A percentile compares a stretch with the other conserved stretches of the same genome.
Evolutionary conservation across 2,329 filamentous ascomycete genomes (phyloP).

Genomic region (Epichloe sp.): DNA sequence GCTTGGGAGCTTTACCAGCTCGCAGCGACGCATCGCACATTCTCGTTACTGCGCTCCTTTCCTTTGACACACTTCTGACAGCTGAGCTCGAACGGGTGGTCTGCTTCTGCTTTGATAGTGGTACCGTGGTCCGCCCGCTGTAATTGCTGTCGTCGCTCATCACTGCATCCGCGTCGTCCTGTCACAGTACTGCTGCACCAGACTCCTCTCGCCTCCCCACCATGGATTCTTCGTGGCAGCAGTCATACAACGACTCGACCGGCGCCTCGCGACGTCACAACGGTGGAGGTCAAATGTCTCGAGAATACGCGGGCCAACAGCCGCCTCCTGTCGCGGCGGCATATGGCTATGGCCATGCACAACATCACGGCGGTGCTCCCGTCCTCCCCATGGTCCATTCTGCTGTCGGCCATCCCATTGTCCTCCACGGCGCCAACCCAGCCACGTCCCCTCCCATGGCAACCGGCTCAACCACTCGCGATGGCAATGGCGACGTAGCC

Average conservation of each 20-base stretch:
- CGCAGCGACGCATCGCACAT: conserved; percentile 1
- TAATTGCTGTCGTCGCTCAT: conserved; percentile 1
- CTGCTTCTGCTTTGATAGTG: background rate
- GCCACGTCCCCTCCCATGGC: conserved; percentile 40
- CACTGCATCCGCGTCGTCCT: background rate
- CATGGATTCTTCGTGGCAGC: conserved; percentile 50
- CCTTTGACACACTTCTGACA: background rate
- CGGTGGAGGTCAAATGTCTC: conserved; percentile 31
- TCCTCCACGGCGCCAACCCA: conserved; percentile 31
- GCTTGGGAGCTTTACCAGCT: conserved; percentile 6
- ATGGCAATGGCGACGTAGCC: conserved; percentile 61
- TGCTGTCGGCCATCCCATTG: conserved; percentile 18
- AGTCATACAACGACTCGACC: conserved; percentile 49
- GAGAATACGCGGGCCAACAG: conserved; percentile 31
- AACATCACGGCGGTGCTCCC: conserved; percentile 39
- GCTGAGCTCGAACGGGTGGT: background rate
- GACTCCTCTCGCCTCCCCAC: conserved; percentile 15
- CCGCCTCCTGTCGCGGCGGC: conserved; percentile 15
- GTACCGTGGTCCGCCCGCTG: background rate
- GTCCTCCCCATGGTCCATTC: conserved; percentile 17
- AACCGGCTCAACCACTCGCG: conserved; percentile 44
- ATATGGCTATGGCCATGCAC: conserved; percentile 51
- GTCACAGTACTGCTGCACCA: conserved; percentile 3
- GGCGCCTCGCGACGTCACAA: conserved; percentile 53
- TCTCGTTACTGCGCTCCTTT: background rate